Evolutionary conservation across 129 eudicot genomes (phyloP).

Genomic region (Smallanthus sonchifolius): DNA sequence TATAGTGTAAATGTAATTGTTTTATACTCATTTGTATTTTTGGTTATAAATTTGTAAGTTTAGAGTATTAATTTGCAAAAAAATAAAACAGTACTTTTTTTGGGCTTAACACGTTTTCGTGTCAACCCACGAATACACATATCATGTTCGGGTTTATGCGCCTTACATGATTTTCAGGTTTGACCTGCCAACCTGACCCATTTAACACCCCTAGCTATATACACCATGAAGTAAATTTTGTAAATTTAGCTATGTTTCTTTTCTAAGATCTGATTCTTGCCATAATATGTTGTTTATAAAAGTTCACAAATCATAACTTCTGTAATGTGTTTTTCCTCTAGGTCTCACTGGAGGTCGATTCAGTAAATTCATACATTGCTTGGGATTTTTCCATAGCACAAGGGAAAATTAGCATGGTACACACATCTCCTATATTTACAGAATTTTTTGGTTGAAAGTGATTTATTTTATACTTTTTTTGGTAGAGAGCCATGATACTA

Average conservation of each 20-base stretch:
- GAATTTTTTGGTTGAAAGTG: background rate
- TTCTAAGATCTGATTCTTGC: background rate
- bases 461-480: too few species aligned
- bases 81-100: background rate
- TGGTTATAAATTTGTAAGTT: background rate
- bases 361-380: conserved; percentile 81
- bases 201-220: background rate
- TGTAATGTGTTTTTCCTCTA: conserved; percentile 14
- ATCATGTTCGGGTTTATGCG: background rate
- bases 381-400: conserved; percentile 85
- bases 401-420: conserved; percentile 70
- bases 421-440: background rate
- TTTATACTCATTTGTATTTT: background rate
- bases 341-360: conserved; percentile 68
- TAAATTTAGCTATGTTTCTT: background rate
- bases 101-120: background rate
- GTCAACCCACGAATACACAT: background rate
- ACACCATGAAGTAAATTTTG: background rate
- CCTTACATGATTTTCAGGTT: background rate
- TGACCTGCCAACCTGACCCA: background rate
- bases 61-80: background rate
- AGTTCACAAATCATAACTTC: background rate
- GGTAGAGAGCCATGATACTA: background rate
- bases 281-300: background rate
- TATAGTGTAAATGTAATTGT: background rate